Evolutionary conservation across 345 rosid species (phyloP).

Genomic region (rapeseed (Brassica napus)): Da-Ae NC_063445.1:4570001-4570500

Average conservation of each 20-base stretch:
- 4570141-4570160: constrained; percentile 89
- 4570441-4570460: neutral
- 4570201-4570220: no score
- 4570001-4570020: neutral
- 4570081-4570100: constrained; percentile 58
- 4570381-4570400: neutral
- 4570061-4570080: constrained; percentile 9
- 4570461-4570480: neutral
- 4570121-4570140: constrained; percentile 89
- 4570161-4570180: constrained; percentile 6
- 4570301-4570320: constrained; percentile 69
- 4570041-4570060: neutral
- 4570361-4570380: neutral
- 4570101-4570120: constrained; percentile 91
- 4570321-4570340: constrained; percentile 75
- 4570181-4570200: no score
- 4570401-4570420: neutral
- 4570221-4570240: no score
- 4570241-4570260: constrained; percentile 5
- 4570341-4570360: constrained; percentile 71
- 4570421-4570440: constrained; percentile 4
- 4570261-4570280: constrained; percentile 36
- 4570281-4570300: constrained; percentile 83
- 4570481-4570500: neutral
- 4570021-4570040: neutral